phyloP scores from a whole-genome alignment of 2,329 filamentous ascomycete species.

The Alternaria brassicae region DNA sequence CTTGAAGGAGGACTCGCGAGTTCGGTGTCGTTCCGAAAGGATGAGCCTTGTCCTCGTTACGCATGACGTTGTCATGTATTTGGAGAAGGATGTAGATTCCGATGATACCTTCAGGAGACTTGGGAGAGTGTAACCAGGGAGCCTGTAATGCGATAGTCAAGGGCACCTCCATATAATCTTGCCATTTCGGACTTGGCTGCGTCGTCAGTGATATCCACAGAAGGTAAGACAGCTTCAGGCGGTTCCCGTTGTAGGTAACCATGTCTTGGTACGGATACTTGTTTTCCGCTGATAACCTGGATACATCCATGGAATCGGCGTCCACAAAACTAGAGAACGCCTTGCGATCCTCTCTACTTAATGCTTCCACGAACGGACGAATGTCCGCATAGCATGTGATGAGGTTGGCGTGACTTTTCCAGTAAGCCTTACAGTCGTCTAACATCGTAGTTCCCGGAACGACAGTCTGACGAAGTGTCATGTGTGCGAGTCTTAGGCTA shows the following conservation, averaged over 20 bases:
- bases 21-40: slow-evolving; percentile 13
- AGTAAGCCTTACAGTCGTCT: slow-evolving; percentile 33
- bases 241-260: slow-evolving; percentile 17
- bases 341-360: slow-evolving; percentile 13
- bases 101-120: slow-evolving; percentile 29
- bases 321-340: slow-evolving; percentile 22
- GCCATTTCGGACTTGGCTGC: not conserved
- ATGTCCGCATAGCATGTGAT: slow-evolving; percentile 42
- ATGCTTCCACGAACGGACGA: slow-evolving; percentile 30
- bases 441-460: slow-evolving; percentile 12
- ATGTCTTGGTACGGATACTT: not conserved
- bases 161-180: not conserved
- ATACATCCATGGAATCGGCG: not conserved
- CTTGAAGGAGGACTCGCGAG: slow-evolving; percentile 37
- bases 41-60: not conserved
- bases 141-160: not conserved
- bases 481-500: slow-evolving; percentile 22
- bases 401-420: slow-evolving; percentile 25
- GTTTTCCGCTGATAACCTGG: not conserved
- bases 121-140: slow-evolving; percentile 11
- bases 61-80: slow-evolving; percentile 25
- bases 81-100: slow-evolving; percentile 33
- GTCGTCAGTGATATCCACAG: slow-evolving; percentile 27
- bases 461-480: slow-evolving; percentile 20
- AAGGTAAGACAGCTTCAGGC: slow-evolving; percentile 38